These are phyloP conservation scores for Boechera divaricarpa DNA, from an alignment of 345 rosid genomes.

Conservation along the genomic window DNA sequence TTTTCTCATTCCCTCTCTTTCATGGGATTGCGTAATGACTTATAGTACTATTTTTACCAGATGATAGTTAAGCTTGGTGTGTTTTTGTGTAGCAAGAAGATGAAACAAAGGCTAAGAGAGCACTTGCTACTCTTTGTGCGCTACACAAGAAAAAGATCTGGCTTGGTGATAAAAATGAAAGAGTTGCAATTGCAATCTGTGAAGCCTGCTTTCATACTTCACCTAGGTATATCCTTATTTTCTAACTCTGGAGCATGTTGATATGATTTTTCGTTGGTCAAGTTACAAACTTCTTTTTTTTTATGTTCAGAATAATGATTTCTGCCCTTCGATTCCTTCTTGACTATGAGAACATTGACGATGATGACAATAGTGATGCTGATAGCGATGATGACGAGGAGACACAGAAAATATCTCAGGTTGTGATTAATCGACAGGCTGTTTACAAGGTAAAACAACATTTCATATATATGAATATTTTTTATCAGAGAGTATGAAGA, in stretches of 20 bases:
- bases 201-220: slow-evolving; percentile 86
- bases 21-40: background rate
- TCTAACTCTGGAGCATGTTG: slow-evolving; percentile 19
- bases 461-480: background rate
- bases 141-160: slow-evolving; percentile 85
- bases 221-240: slow-evolving; percentile 59
- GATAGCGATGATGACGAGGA: slow-evolving; percentile 76
- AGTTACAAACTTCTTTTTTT: background rate
- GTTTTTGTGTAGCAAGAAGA: slow-evolving; percentile 68
- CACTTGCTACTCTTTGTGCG: slow-evolving; percentile 73
- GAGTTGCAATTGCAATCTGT: slow-evolving; percentile 93
- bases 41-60: background rate
- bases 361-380: slow-evolving; percentile 70
- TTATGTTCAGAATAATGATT: slow-evolving; percentile 73
- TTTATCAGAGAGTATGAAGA: background rate
- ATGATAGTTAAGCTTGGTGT: slow-evolving; percentile 1
- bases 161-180: slow-evolving; percentile 84
- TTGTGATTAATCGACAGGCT: slow-evolving; percentile 64
- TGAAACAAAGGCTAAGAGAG: slow-evolving; percentile 76
- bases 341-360: slow-evolving; percentile 84
- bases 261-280: slow-evolving; percentile 4
- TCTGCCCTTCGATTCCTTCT: slow-evolving; percentile 83
- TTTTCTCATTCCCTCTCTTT: background rate
- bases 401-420: slow-evolving; percentile 52
- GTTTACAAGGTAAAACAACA: slow-evolving; percentile 71